Base-by-base conservation (phyloP, 768 basidiomycete genomes). In the Sarcodon sp. region DNA sequence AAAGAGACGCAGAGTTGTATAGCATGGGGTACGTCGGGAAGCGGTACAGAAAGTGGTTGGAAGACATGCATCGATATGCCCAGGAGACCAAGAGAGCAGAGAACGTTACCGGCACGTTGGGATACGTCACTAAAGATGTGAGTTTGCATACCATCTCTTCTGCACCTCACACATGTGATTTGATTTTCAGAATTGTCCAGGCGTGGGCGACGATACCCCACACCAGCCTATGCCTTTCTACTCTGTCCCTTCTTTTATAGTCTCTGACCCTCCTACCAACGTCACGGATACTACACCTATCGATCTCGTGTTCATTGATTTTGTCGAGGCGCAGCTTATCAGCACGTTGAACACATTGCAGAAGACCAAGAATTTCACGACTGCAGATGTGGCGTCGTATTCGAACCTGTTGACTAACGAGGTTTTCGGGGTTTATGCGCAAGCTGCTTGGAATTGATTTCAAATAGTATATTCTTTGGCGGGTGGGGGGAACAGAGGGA, bases 221-320 rank as follows among this genome's bases (percentile, higher is more conserved):
- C 88, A 91, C 59, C 54, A 64, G 1, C 76, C 85, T 32, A 21
- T 57, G 46, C 72, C 81, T 4, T 75, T 72, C 62, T 75, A 72
- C 61, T 46, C 59, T 4, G 51, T 65, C 3, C 83, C 82, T 0
- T 68, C 72, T 55, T 87, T 79, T 57, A 69, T 87, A 50, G 69
- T 68, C 12, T 81, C 80, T 0, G 61, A 67, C 27, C 59, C 74
- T 3, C 80, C 83, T 2, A 4, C 21, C 21, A 58, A 66, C 18
- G 70, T 78, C 11, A 51, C 74, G 0, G 66, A 66, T 47, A 66
- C 70, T 47, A 69, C 76, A 0, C 65, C 65, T 0, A 69, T 90
- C 51, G 87, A 90, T 55, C 71, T 90, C 16, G 79, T 89, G 33
- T 90, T 88, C 59, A 69, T 82, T 43, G 69, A 80, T 59, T 89